Evolutionary conservation across 2,329 filamentous ascomycete genomes (phyloP).

Genomic region (Colletotrichum sp.): DNA sequence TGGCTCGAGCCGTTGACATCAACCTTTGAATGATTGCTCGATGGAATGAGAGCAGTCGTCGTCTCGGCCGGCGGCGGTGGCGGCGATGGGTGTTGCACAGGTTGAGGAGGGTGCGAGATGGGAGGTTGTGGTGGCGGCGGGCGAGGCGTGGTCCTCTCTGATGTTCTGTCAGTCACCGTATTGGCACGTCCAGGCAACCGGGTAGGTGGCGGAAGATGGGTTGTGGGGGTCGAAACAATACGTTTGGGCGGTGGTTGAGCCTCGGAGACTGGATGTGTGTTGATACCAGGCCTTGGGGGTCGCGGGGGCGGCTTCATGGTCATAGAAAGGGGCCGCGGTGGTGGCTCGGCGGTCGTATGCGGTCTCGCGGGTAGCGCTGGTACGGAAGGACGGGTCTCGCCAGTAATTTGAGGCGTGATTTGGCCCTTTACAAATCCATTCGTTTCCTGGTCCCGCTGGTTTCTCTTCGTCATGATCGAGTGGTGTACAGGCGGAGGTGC

Average conservation of each 20-base stretch:
- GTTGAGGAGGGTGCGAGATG: background rate
- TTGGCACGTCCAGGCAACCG: slow-evolving; percentile 35
- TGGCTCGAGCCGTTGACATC: slow-evolving; percentile 39
- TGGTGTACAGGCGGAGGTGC: slow-evolving; percentile 62
- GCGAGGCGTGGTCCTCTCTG: slow-evolving; percentile 41
- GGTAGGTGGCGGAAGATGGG: slow-evolving; percentile 21
- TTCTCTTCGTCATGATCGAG: slow-evolving; percentile 47
- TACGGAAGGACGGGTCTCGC: slow-evolving; percentile 38
- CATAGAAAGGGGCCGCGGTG: slow-evolving; percentile 29
- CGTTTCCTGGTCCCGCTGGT: slow-evolving; percentile 48
- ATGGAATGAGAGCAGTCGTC: slow-evolving; percentile 31
- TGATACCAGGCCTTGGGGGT: slow-evolving; percentile 41
- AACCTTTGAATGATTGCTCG: slow-evolving; percentile 45
- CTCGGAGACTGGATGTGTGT: slow-evolving; percentile 27
- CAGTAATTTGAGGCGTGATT: slow-evolving; percentile 44
- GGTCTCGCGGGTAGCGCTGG: slow-evolving; percentile 58
- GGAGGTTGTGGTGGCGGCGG: slow-evolving; percentile 14
- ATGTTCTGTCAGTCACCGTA: slow-evolving; percentile 47
- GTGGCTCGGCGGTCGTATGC: slow-evolving; percentile 35
- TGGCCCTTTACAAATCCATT: slow-evolving; percentile 43
- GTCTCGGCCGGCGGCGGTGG: slow-evolving; percentile 42
- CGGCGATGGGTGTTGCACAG: slow-evolving; percentile 7
- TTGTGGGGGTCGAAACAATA: slow-evolving; percentile 23
- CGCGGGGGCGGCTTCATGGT: slow-evolving; percentile 47
- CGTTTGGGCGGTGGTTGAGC: slow-evolving; percentile 29